A percentile compares a stretch with the other conserved stretches of the same genome.
Conservation (phyloP, 768 basidiomycete genomes). For the Mycena rosella region DNA sequence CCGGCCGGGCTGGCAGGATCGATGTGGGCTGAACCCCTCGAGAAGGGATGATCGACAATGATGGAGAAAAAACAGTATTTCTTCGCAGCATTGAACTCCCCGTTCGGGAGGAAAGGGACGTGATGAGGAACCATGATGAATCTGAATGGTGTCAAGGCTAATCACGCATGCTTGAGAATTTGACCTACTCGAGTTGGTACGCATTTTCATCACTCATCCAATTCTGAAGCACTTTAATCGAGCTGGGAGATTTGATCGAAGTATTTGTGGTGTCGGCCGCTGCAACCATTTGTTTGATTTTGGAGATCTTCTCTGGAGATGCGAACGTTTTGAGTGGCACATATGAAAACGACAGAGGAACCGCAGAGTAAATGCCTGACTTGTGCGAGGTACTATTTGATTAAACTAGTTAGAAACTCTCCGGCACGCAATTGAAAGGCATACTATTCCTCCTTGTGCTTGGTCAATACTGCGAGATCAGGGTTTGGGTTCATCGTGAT, state of each 20-base stretch:
- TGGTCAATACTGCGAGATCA: neutral
- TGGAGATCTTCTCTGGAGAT: neutral
- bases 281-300: slow-evolving; percentile 19
- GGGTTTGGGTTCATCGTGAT: slow-evolving; percentile 7
- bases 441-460: slow-evolving; percentile 13
- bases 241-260: slow-evolving; percentile 5
- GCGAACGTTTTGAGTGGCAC: slow-evolving; percentile 6
- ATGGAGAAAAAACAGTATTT: slow-evolving; percentile 3
- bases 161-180: no score
- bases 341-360: slow-evolving; percentile 20
- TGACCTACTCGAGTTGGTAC: slow-evolving; percentile 15
- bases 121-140: slow-evolving; percentile 29
- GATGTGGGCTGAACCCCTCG: slow-evolving; percentile 24
- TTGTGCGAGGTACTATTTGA: slow-evolving; percentile 2
- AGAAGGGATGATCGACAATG: slow-evolving; percentile 15
- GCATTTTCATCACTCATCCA: slow-evolving; percentile 13
- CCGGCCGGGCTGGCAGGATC: slow-evolving; percentile 2
- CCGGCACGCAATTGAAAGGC: neutral
- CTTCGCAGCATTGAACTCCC: slow-evolving; percentile 1
- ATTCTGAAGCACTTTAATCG: slow-evolving; percentile 7
- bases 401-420: neutral
- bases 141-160: neutral
- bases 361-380: slow-evolving; percentile 17
- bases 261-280: neutral
- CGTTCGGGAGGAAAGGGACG: slow-evolving; percentile 18